Evolutionary conservation across 805 yeast genomes (phyloP).

Genomic region (Ogataea pignaliae): DNA sequence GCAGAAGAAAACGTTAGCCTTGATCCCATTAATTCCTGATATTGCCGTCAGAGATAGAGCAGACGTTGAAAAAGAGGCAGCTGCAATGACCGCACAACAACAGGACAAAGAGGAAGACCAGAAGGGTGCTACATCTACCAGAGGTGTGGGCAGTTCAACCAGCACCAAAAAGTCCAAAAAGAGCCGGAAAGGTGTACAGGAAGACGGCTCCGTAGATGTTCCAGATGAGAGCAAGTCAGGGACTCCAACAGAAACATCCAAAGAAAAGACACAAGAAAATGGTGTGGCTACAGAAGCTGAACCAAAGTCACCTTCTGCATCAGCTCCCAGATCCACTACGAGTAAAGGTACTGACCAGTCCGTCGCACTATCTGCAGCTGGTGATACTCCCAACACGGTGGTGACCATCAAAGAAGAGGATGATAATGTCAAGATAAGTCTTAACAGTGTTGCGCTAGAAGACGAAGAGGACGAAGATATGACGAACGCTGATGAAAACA

Average conservation of each 20-base stretch:
- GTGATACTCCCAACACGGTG: neutral
- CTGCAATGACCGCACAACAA: slow-evolving; percentile 32
- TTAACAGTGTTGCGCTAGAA: slow-evolving; percentile 15
- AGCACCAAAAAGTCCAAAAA: slow-evolving; percentile 34
- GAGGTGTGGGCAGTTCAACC: slow-evolving; percentile 27
- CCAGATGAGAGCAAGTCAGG: too few species aligned
- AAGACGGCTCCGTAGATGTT: slow-evolving; percentile 3
- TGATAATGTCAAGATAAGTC: slow-evolving; percentile 13
- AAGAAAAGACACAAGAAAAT: neutral
- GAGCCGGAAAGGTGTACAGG: slow-evolving; percentile 33
- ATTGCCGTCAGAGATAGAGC: slow-evolving; percentile 69
- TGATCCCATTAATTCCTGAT: slow-evolving; percentile 86
- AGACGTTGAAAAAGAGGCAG: slow-evolving; percentile 67
- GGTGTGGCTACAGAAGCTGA: neutral
- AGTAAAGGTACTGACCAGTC: neutral
- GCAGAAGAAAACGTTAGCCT: slow-evolving; percentile 79
- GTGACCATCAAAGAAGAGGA: neutral
- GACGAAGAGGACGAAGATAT: slow-evolving; percentile 42
- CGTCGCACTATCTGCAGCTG: neutral
- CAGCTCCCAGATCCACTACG: neutral
- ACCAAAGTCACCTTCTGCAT: neutral
- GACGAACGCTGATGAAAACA: slow-evolving; percentile 33
- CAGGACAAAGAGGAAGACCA: slow-evolving; percentile 31
- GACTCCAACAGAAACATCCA: slow-evolving; percentile 1
- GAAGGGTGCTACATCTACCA: slow-evolving; percentile 25